phyloP scores from a whole-genome alignment of 1,139 yeast genomes.

The Magnusiomyces starmeri region DNA sequence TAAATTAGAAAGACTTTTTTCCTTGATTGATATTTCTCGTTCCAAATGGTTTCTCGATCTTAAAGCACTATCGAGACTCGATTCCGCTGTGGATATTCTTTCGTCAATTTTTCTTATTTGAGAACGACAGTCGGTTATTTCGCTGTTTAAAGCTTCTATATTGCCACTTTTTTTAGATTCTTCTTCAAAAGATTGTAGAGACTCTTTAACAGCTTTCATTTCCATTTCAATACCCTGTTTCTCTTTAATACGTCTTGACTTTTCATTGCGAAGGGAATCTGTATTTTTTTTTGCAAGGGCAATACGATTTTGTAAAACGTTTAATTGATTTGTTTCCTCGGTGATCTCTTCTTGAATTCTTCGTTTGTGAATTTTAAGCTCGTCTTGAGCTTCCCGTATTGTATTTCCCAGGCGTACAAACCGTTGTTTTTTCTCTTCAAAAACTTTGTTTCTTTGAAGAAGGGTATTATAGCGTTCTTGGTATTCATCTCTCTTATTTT shows the following conservation, averaged over 20 bases:
- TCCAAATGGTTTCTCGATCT: slow-evolving; percentile 19
- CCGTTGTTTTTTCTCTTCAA: not conserved
- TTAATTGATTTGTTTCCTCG: not conserved
- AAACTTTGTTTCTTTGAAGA: not conserved
- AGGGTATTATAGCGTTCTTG: not conserved
- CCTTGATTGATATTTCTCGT: slow-evolving; percentile 18
- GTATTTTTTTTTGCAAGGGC: no score
- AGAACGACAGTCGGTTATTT: not conserved
- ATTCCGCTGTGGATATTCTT: not conserved
- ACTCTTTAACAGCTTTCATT: slow-evolving; percentile 7
- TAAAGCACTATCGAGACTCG: slow-evolving; percentile 13
- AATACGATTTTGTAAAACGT: not conserved
- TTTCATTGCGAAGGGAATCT: not conserved
- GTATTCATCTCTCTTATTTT: slow-evolving; percentile 17
- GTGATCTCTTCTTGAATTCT: not conserved
- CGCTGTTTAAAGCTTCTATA: no score
- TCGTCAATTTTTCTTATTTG: not conserved
- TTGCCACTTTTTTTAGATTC: not conserved
- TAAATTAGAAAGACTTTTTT: slow-evolving; percentile 47
- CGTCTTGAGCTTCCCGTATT: not conserved
- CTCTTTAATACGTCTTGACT: slow-evolving; percentile 40
- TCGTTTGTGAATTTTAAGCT: not conserved
- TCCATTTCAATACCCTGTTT: slow-evolving; percentile 36
- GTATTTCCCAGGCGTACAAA: not conserved
- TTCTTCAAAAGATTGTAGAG: not conserved